Evolutionary conservation across 352 stramenopile genomes (phyloP).

Genomic region (Globisporangium abappressorium): DNA sequence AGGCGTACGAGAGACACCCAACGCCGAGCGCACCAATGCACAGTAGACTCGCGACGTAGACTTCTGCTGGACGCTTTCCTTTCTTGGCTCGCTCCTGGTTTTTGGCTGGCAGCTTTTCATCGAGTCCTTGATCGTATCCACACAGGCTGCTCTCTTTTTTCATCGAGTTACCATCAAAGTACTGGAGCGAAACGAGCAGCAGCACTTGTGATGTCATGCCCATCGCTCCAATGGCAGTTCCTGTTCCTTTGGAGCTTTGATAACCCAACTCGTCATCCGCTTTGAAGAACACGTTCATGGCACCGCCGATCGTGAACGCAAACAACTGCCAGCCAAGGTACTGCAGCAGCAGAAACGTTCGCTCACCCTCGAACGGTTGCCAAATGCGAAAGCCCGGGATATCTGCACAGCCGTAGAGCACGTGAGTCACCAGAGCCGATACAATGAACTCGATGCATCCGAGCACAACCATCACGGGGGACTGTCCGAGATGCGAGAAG

Average conservation of each 20-base stretch:
- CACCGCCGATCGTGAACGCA: constrained; percentile 33
- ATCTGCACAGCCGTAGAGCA: constrained; percentile 44
- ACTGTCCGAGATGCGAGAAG: constrained; percentile 30
- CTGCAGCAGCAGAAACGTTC: constrained; percentile 52
- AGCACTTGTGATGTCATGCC: constrained; percentile 51
- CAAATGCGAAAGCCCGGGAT: constrained; percentile 46
- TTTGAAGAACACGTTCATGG: constrained; percentile 31
- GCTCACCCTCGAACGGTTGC: constrained; percentile 57
- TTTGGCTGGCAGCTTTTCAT: no score
- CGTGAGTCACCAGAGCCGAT: constrained; percentile 47
- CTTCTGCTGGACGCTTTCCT: constrained; percentile 22
- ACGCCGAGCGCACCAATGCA: constrained; percentile 26
- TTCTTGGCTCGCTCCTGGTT: neutral
- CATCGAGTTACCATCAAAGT: constrained; percentile 22
- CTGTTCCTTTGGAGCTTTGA: constrained; percentile 22
- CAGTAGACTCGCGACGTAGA: constrained; percentile 34
- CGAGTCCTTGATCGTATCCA: neutral
- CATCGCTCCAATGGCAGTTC: constrained; percentile 34
- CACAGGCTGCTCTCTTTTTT: neutral
- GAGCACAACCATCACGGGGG: constrained; percentile 29
- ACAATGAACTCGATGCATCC: constrained; percentile 38
- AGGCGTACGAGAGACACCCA: constrained; percentile 23
- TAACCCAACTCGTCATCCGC: constrained; percentile 18
- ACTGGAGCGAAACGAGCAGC: constrained; percentile 45
- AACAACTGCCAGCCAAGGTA: constrained; percentile 65